Evolutionary conservation across 1,284 basidiomycete species (phyloP).

Genomic region (Malassezia obtusa): DNA sequence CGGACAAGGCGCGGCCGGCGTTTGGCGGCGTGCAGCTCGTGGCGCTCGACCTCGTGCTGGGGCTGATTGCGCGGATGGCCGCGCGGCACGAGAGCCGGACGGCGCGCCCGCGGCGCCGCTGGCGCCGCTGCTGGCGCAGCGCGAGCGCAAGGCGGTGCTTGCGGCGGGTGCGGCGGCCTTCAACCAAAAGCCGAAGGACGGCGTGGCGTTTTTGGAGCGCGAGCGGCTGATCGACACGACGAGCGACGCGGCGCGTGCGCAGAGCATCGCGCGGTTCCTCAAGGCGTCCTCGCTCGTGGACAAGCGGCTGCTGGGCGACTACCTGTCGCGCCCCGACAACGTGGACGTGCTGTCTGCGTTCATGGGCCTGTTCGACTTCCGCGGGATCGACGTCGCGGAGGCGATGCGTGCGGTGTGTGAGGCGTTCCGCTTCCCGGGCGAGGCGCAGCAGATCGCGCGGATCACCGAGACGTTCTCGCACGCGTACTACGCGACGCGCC

Average conservation of each 20-base stretch:
- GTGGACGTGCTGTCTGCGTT: constrained; percentile 75
- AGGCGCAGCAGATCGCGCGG: constrained; percentile 82
- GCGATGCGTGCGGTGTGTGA: constrained; percentile 90
- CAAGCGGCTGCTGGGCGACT: constrained; percentile 89
- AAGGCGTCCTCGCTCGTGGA: constrained; percentile 77
- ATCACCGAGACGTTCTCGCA: constrained; percentile 93
- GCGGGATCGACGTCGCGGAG: constrained; percentile 80
- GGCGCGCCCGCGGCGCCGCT: neutral
- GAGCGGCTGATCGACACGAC: constrained; percentile 55
- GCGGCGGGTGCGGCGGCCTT: constrained; percentile 76
- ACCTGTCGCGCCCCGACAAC: constrained; percentile 79
- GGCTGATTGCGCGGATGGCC: constrained; percentile 82
- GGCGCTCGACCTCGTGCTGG: constrained; percentile 77
- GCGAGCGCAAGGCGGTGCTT: constrained; percentile 76
- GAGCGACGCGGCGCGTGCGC: constrained; percentile 44
- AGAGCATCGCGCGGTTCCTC: constrained; percentile 62
- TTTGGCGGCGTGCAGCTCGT: constrained; percentile 64
- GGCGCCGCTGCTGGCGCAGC: constrained; percentile 55
- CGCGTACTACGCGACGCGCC: constrained; percentile 72
- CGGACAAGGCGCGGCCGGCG: neutral
- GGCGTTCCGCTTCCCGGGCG: constrained; percentile 86
- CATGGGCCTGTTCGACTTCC: constrained; percentile 80
- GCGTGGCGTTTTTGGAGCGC: constrained; percentile 61
- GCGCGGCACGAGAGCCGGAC: constrained; percentile 59
- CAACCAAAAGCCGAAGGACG: constrained; percentile 89